Base-by-base conservation (phyloP, 106 monocot species). In the Dendrobium nobile region DNA sequence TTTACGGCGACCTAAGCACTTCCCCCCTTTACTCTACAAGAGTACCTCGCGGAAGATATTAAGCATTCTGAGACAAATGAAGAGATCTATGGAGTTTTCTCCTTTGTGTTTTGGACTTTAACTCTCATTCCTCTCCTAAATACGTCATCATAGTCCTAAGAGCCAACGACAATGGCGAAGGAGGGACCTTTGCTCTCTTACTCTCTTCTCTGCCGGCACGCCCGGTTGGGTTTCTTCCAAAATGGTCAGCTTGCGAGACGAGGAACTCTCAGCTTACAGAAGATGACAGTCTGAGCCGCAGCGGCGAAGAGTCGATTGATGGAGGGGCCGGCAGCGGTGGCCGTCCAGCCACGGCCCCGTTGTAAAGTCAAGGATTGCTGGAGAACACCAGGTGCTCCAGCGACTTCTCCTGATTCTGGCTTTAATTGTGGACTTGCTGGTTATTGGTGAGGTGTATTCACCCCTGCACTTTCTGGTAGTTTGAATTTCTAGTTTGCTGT, bases 41-140 rank as follows among this genome's bases (percentile, higher is more conserved):
- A 94, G 82, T 85, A 88, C 92, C 47, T 94, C 68, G 92, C 94
- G 0, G 94, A 92, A 72, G 92, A 93, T 75, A 96, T 96, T 41
- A 59, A 90, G 77, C 93, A 97, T 82, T 89, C 96, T 7, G 90
- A 90, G 84, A 85, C 83, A 59, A 93, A 94, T 28, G 96, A 94
- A 48, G 94, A 94, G 90, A 97, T 97, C 75, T 94, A 80, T 28
- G 96, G 96, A 2, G 96, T 90, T 5, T 86, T 97, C 17, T 94
- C 94, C 88, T 97, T 94, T 72, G 88, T 97, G 7, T 97, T 94
- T 80, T 94, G 96, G 96, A 97, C 94, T 0, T 87, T 97, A 10
- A 94, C 96, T 5, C 86, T 97, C 17, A 80, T 94, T 13, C 94
- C 96, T 8, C 79, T 94, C 3, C 75, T 97, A 56, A 97, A 78